phyloP scores from a whole-genome alignment of 176 grass and related monocot genomes.

The Chloris gayana region DNA sequence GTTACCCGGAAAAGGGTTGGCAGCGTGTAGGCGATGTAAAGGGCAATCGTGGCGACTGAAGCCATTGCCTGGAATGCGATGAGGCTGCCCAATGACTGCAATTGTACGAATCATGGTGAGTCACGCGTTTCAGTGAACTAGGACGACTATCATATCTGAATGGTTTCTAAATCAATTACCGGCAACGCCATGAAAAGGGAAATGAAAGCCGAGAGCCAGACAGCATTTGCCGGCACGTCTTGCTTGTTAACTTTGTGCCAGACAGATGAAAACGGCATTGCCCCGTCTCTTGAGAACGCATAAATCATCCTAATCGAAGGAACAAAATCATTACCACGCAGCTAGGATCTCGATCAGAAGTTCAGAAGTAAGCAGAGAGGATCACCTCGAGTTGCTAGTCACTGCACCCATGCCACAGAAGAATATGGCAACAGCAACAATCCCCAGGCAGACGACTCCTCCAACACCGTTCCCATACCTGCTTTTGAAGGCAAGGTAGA shows the following conservation, averaged over 20 bases:
- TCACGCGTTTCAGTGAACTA: not conserved
- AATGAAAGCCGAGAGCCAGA: constrained; percentile 78
- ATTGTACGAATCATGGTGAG: not conserved
- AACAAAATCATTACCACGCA: not conserved
- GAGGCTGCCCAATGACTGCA: constrained; percentile 82
- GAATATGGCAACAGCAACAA: constrained; percentile 70
- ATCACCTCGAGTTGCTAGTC: constrained; percentile 86
- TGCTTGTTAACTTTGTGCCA: constrained; percentile 91
- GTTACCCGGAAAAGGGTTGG: constrained; percentile 87
- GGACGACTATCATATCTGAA: not conserved
- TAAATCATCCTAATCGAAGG: constrained; percentile 64
- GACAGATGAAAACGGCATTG: constrained; percentile 79
- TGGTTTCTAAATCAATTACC: constrained; percentile 32
- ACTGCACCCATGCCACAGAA: constrained; percentile 83
- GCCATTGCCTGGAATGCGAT: constrained; percentile 99
- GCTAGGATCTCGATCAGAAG: not conserved
- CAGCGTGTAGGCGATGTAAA: constrained; percentile 81
- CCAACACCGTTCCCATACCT: constrained; percentile 67
- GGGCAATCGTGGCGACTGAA: constrained; percentile 81
- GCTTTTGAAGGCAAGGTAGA: constrained; percentile 80
- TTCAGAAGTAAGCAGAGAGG: not conserved
- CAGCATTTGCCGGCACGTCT: constrained; percentile 85
- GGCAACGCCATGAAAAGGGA: constrained; percentile 83
- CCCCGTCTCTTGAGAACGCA: constrained; percentile 94
- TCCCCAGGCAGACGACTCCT: constrained; percentile 72